Evolutionary conservation across 306 rosid species (phyloP), one percentile per base, ranked within the genome.

Genomic region (Trichosanthes cucumerina): DNA sequence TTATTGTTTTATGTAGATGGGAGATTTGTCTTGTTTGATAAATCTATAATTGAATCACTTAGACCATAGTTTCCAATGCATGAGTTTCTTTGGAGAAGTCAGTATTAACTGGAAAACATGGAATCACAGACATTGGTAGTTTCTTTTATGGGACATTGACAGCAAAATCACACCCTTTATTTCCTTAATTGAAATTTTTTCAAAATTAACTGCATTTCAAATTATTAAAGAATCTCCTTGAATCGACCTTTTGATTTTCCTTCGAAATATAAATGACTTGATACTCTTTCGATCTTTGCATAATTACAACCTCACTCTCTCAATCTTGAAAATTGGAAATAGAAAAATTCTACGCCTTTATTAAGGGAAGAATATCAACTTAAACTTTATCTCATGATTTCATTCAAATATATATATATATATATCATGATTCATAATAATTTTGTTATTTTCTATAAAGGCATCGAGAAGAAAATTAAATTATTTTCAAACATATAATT

Each of bases 51-150:
- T 24, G 2, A 71, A 71, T 71, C 57, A 14, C 3, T 71, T 13
- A 13, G 58, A 46, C 41, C 58, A 71, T 71, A 46, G 41, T 28
- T 71, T 73, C 60, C 60, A 49, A 73, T 73, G 77, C 8, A 73
- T 47, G 15, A 26, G 1, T 49, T 73, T 49, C 44, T 73, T 73
- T 73, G 77, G 59, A 73, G 60, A 72, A 26, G 59, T 72, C 60
- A 73, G 43, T 50, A 73, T 49, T 73, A 73, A 47, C 16, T 41
- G 59, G 52, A 28, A 47, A 3, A 4, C 59, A 73, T 46, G 47
- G 3, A 63, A 63, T 16, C 13, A 24, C 18, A 24, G 36, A 59
- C 15, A 9, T 59, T 59, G 34, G 36, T 66, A 36, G 49, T 7
- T 65, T 26, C 31, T 10, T 5, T n/a, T 5, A 39, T 68, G 53